A percentile compares a stretch with the other conserved stretches of the same genome.
phyloP scores from a whole-genome alignment of 305 asterid genomes.

The Stenogyne calaminthoides region DNA sequence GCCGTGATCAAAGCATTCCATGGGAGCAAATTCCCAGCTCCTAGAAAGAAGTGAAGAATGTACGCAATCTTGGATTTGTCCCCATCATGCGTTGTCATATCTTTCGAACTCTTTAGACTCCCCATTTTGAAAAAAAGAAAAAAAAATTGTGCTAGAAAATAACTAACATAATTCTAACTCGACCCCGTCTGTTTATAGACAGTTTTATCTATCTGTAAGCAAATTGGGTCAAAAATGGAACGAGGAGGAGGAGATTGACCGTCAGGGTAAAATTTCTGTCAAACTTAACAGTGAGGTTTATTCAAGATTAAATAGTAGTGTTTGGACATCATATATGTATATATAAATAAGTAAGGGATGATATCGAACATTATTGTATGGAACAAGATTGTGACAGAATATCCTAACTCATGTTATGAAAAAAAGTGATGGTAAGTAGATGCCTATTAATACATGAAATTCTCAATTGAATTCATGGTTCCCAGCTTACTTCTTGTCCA shows the following conservation, averaged over 20 bases:
- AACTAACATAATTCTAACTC: not conserved
- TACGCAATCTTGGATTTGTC: slow-evolving; percentile 64
- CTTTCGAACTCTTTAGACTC: slow-evolving; percentile 25
- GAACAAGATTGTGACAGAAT: slow-evolving; percentile 13
- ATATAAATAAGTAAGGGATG: not conserved
- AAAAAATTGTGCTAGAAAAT: not conserved
- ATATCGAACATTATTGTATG: not conserved
- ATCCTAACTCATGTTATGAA: not conserved
- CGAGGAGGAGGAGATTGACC: not conserved
- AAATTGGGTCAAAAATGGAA: not conserved
- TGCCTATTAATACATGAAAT: slow-evolving; percentile 4
- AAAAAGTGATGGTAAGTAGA: not conserved
- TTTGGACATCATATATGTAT: not conserved
- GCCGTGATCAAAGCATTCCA: slow-evolving; percentile 85
- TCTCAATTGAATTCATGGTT: slow-evolving; percentile 19
- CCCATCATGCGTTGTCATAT: slow-evolving; percentile 16
- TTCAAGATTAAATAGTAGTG: slow-evolving; percentile 7
- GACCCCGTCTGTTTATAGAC: not conserved
- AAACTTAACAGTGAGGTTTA: not conserved
- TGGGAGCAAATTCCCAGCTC: slow-evolving; percentile 86
- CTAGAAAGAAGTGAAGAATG: slow-evolving; percentile 70
- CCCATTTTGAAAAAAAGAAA: slow-evolving; percentile 28
- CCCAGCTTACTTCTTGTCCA: slow-evolving; percentile 17
- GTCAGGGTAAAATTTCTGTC: not conserved
- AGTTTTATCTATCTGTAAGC: not conserved